phyloP scores from a whole-genome alignment of 2,329 filamentous ascomycete species.

The Rhynchosporium graminicola region DNA sequence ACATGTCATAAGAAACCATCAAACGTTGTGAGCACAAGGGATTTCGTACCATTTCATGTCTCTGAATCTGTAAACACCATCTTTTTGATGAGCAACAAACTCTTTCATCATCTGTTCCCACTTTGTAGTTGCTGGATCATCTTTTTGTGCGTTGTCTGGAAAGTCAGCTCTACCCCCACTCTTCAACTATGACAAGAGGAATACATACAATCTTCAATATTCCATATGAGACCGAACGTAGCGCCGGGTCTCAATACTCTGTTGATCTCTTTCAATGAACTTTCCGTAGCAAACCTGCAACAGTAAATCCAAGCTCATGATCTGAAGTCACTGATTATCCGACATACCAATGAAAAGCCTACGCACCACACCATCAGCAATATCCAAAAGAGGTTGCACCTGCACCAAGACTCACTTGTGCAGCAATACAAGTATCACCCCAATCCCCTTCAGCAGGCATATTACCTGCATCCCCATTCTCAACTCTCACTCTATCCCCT shows the following conservation, averaged over 20 bases:
- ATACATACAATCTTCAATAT: constrained; percentile 66
- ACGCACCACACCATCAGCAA: constrained; percentile 19
- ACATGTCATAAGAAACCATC: too few species aligned
- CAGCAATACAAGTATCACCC: constrained; percentile 65
- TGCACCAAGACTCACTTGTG: constrained; percentile 56
- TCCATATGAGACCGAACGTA: constrained; percentile 70
- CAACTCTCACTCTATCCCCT: constrained; percentile 45
- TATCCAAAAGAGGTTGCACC: background rate
- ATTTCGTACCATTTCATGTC: constrained; percentile 53
- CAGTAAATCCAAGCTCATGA: constrained; percentile 4
- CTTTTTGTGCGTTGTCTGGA: constrained; percentile 62
- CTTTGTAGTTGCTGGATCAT: constrained; percentile 54
- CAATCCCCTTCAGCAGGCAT: constrained; percentile 58
- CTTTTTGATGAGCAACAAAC: constrained; percentile 55
- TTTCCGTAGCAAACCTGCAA: constrained; percentile 66
- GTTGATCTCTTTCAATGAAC: constrained; percentile 65
- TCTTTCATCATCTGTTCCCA: constrained; percentile 67
- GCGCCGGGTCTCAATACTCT: constrained; percentile 62
- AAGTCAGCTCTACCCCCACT: constrained; percentile 15
- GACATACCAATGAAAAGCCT: constrained; percentile 50
- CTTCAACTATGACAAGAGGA: background rate
- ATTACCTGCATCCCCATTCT: constrained; percentile 58
- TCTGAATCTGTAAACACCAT: constrained; percentile 65
- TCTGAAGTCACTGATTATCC: background rate
- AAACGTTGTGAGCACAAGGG: too few species aligned